phyloP scores from a whole-genome alignment of 1,284 basidiomycete species.

The Chondrostereum purpureum region DNA sequence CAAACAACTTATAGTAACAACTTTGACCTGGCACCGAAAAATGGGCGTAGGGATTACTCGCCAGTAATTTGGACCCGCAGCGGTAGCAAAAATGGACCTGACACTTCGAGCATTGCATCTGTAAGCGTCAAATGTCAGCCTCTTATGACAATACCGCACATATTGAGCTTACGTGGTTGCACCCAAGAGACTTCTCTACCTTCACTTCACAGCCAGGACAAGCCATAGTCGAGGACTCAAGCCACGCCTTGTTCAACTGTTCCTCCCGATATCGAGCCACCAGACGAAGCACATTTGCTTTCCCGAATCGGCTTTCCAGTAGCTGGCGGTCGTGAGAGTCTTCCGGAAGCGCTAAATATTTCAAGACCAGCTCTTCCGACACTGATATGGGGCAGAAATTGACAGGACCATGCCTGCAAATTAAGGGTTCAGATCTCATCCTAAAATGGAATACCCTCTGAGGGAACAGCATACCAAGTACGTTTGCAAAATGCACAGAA shows the following conservation, averaged over 20 bases:
- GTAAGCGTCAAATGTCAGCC: constrained; percentile 8
- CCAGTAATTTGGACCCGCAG: constrained; percentile 50
- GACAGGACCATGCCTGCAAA: constrained; percentile 65
- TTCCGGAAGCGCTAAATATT: constrained; percentile 53
- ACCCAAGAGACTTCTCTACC: constrained; percentile 72
- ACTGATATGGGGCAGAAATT: constrained; percentile 57
- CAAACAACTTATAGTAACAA: constrained; percentile 67
- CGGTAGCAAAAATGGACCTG: constrained; percentile 72
- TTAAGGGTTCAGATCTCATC: not conserved
- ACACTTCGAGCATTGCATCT: constrained; percentile 75
- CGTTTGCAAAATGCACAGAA: constrained; percentile 72
- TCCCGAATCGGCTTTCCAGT: constrained; percentile 62
- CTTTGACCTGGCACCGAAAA: constrained; percentile 49
- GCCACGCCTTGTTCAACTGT: constrained; percentile 57
- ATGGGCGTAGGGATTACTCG: constrained; percentile 58
- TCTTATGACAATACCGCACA: not conserved
- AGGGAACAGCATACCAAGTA: constrained; percentile 50
- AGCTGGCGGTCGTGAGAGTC: constrained; percentile 36
- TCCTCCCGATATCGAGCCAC: constrained; percentile 61
- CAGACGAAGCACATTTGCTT: constrained; percentile 45
- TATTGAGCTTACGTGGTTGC: constrained; percentile 58
- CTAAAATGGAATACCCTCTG: constrained; percentile 1
- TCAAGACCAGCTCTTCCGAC: constrained; percentile 51
- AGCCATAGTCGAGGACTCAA: constrained; percentile 52
- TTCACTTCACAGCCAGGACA: constrained; percentile 65